phyloP scores from a whole-genome alignment of 1,284 basidiomycete genomes.

The Pyrrhoderma noxium region DNA sequence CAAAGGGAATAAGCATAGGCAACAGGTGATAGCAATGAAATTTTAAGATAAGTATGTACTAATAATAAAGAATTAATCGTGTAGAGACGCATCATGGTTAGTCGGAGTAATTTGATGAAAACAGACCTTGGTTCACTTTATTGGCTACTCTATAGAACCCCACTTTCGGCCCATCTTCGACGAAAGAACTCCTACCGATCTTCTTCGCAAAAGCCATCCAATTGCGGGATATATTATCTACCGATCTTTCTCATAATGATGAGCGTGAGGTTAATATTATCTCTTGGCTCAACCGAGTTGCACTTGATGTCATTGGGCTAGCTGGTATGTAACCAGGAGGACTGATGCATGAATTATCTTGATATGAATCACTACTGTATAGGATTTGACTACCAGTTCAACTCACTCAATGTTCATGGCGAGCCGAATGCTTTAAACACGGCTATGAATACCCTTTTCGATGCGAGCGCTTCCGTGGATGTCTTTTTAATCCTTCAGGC shows the following conservation, averaged over 20 bases:
- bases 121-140: too few species aligned
- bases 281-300: slow-evolving; percentile 34
- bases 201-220: slow-evolving; percentile 18
- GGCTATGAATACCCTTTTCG: slow-evolving; percentile 26
- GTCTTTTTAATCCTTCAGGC: slow-evolving; percentile 13
- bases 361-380: too few species aligned
- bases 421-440: slow-evolving; percentile 26
- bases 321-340: slow-evolving; percentile 31
- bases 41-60: too few species aligned
- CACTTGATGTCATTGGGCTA: slow-evolving; percentile 42
- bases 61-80: background rate
- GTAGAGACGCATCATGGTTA: slow-evolving; percentile 15
- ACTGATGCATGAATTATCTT: too few species aligned
- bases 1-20: slow-evolving; percentile 11
- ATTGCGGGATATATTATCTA: slow-evolving; percentile 5
- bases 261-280: slow-evolving; percentile 27
- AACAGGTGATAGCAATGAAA: slow-evolving; percentile 4
- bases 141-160: slow-evolving; percentile 13
- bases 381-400: slow-evolving; percentile 66
- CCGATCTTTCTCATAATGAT: background rate
- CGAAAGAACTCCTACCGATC: slow-evolving; percentile 17
- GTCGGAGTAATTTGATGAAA: background rate
- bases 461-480: slow-evolving; percentile 8
- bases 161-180: slow-evolving; percentile 17
- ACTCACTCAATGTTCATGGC: slow-evolving; percentile 25